Evolutionary conservation across 805 yeast species (phyloP).

Genomic region (Teunomyces funiuensis): DNA sequence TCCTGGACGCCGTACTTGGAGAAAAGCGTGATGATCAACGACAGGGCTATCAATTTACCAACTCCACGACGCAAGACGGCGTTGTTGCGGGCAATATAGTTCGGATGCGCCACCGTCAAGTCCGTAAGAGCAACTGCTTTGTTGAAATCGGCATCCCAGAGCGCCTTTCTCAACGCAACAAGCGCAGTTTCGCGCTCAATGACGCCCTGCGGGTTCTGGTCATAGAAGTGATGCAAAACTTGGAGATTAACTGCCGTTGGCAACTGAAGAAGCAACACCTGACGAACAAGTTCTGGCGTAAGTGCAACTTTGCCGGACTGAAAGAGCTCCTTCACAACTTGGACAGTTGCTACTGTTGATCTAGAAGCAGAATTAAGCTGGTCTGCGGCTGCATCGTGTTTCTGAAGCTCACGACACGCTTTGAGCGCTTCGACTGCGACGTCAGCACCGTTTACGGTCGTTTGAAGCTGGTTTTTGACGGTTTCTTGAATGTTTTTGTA

Average conservation of each 20-base stretch:
- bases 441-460: neutral
- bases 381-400: slow-evolving; percentile 17
- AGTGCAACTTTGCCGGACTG: slow-evolving; percentile 20
- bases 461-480: slow-evolving; percentile 1
- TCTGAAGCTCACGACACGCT: slow-evolving; percentile 3
- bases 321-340: slow-evolving; percentile 21
- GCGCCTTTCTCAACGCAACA: slow-evolving; percentile 62
- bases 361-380: slow-evolving; percentile 16
- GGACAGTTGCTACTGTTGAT: slow-evolving; percentile 5
- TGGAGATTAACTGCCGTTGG: slow-evolving; percentile 29
- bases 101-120: slow-evolving; percentile 56
- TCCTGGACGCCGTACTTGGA: slow-evolving; percentile 44
- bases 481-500: slow-evolving; percentile 4
- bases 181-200: slow-evolving; percentile 46
- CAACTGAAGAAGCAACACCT: slow-evolving; percentile 32
- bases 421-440: slow-evolving; percentile 6
- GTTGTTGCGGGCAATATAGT: slow-evolving; percentile 42
- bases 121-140: slow-evolving; percentile 60
- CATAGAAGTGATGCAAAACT: slow-evolving; percentile 19
- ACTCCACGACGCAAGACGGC: slow-evolving; percentile 30
- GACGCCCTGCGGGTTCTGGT: slow-evolving; percentile 14
- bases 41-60: slow-evolving; percentile 29
- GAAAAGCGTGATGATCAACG: slow-evolving; percentile 33
- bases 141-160: slow-evolving; percentile 57
- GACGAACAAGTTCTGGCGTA: slow-evolving; percentile 23